Evolutionary conservation across 2,329 filamentous ascomycete genomes (phyloP), one percentile per base, ranked within the genome.

Genomic region (Chaetoscypha palmicola): DNA sequence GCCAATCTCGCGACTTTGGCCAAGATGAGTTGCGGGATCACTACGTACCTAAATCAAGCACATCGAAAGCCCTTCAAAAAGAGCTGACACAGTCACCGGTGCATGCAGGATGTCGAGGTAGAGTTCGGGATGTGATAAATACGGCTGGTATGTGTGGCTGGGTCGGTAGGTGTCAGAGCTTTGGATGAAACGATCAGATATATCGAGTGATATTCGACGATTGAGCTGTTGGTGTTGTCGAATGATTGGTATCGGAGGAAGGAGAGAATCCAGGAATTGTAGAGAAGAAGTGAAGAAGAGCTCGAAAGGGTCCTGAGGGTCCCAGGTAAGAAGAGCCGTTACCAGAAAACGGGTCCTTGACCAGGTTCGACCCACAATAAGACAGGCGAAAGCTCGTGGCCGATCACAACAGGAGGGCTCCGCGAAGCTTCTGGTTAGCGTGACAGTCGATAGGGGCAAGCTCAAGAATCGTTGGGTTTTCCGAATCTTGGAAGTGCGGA

Each of bases 311-410:
- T 44, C 44, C 40, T 44, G 41, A 40, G 34, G 33, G 43, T 34
- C 43, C 43, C 47, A 31, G 39, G 39, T 12, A 16, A 32, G n/a
- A 50, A 30, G 37, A 43, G 38, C 32, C 40, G 40, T 51, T 56
- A 54, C 57, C 57, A 58, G 47, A 37, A 49, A 58, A 56, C 51
- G 58, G 57, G 57, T 58, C 55, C 45, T 42, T 49, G 50, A 48
- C 54, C 49, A 32, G 20, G 20, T 49, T 32, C 7, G 24, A 12
- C 24, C 24, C 24, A 28, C 24, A 28, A 28, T 39, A 47, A 43
- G 41, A 43, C 36, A 47, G 48, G 42, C 40, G 46, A 39, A 49
- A 44, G 17, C 44, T 55, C 50, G 53, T 58, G 53, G 56, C 39
- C 48, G 53, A 59, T 57, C 54, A 50, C 50, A 49, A 55, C 47